These are phyloP conservation scores for Calocybe gambosa DNA, from an alignment of 1,284 basidiomycete genomes.

Conservation along the genomic window DNA sequence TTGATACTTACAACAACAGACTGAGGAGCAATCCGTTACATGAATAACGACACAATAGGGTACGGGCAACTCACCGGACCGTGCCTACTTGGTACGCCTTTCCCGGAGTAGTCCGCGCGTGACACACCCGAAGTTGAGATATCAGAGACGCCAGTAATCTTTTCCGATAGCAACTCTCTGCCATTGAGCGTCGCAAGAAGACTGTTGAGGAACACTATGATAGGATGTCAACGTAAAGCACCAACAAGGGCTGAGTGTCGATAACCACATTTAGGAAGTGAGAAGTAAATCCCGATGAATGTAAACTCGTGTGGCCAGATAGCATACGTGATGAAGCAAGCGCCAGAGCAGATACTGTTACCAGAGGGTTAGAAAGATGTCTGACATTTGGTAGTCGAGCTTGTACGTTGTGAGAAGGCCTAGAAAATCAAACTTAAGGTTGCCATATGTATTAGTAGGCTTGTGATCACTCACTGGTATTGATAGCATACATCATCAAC, in stretches of 20 bases:
- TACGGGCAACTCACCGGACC: neutral
- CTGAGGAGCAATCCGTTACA: neutral
- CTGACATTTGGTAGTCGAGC: neutral
- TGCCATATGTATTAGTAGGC: neutral
- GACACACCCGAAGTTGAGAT: neutral
- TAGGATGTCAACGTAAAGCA: neutral
- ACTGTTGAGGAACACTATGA: conserved; percentile 26
- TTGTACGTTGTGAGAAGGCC: conserved; percentile 12
- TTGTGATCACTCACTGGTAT: conserved; percentile 19
- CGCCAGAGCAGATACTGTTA: conserved; percentile 19
- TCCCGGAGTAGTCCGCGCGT: neutral
- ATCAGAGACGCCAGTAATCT: conserved; percentile 8
- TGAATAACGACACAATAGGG: neutral
- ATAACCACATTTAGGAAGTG: conserved; percentile 24
- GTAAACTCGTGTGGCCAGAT: conserved; percentile 26
- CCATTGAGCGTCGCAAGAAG: conserved; percentile 24
- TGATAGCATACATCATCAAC: conserved; percentile 26
- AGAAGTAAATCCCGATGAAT: conserved; percentile 26
- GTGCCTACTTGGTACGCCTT: neutral
- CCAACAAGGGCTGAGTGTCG: neutral
- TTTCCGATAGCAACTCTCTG: conserved; percentile 10
- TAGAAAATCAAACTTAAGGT: neutral
- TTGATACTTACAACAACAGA: conserved; percentile 6
- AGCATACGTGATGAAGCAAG: conserved; percentile 26
- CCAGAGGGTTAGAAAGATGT: neutral